phyloP scores from a whole-genome alignment of 345 rosid genomes.

The Psidium guajava region DNA sequence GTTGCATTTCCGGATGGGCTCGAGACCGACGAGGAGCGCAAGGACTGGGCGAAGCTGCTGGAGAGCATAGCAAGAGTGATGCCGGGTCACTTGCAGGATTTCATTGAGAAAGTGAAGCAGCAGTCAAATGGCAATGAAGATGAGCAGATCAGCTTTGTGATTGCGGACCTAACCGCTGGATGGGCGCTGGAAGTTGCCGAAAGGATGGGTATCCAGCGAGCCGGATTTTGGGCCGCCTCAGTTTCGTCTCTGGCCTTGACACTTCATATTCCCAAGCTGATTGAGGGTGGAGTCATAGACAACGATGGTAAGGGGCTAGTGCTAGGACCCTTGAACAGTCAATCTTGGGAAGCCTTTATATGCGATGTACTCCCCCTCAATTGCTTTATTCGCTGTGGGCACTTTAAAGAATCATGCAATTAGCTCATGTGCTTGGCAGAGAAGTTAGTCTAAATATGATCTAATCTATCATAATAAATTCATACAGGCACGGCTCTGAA shows the following conservation, averaged over 20 bases:
- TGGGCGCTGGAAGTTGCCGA: slow-evolving; percentile 13
- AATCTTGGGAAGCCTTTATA: background rate
- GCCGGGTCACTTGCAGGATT: slow-evolving; percentile 9
- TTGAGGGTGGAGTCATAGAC: slow-evolving; percentile 12
- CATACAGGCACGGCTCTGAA: too few relatives aligned
- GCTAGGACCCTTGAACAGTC: background rate
- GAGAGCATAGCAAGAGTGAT: slow-evolving; percentile 2
- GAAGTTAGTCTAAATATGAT: background rate
- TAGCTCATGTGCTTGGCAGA: background rate
- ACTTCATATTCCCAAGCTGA: slow-evolving; percentile 5
- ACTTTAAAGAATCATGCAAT: background rate
- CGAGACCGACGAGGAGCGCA: slow-evolving; percentile 2
- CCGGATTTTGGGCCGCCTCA: background rate
- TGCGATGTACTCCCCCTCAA: background rate
- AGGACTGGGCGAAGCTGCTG: background rate
- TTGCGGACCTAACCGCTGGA: slow-evolving; percentile 1
- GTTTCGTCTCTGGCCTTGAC: slow-evolving; percentile 6
- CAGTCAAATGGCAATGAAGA: background rate
- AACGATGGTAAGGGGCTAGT: slow-evolving; percentile 1
- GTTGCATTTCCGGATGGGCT: slow-evolving; percentile 6
- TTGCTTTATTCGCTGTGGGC: background rate
- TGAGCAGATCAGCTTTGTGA: slow-evolving; percentile 3
- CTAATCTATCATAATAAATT: background rate
- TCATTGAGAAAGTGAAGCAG: slow-evolving; percentile 3
- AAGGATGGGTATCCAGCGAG: background rate